Conservation (phyloP, 805 yeast genomes). For the Saccharomycopsis malanga region DNA sequence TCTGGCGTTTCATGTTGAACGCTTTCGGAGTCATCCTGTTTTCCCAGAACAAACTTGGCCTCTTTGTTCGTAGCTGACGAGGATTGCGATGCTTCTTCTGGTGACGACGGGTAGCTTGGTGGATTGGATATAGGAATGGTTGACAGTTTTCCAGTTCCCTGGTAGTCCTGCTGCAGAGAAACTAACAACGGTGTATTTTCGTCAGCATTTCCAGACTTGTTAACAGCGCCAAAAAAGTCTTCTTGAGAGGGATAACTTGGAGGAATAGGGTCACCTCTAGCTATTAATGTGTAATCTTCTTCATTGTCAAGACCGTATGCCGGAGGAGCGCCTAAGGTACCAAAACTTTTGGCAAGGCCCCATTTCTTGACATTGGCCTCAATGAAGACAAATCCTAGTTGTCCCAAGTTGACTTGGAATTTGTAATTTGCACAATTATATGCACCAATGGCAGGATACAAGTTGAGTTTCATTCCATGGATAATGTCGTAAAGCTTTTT, state of each 20-base stretch:
- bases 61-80: background rate
- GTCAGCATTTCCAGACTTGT: background rate
- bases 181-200: constrained; percentile 8
- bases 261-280: constrained; percentile 40
- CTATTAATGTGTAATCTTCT: constrained; percentile 27
- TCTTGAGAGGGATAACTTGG: constrained; percentile 40
- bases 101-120: constrained; percentile 6
- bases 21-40: background rate
- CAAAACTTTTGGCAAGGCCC: constrained; percentile 67
- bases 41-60: too few relatives aligned
- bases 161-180: too few relatives aligned
- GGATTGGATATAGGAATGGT: constrained; percentile 4
- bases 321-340: constrained; percentile 28
- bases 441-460: constrained; percentile 90
- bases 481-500: constrained; percentile 79
- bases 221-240: constrained; percentile 35
- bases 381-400: constrained; percentile 69
- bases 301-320: constrained; percentile 30
- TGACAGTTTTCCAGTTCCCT: too few relatives aligned
- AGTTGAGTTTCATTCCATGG: constrained; percentile 43
- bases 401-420: constrained; percentile 67
- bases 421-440: constrained; percentile 41
- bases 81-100: background rate
- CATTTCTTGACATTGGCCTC: constrained; percentile 82
- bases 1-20: constrained; percentile 11